Evolutionary conservation across 2,329 filamentous ascomycete genomes (phyloP), one percentile per base, ranked within the genome.

Genomic region (Ophiostoma piceae): DNA sequence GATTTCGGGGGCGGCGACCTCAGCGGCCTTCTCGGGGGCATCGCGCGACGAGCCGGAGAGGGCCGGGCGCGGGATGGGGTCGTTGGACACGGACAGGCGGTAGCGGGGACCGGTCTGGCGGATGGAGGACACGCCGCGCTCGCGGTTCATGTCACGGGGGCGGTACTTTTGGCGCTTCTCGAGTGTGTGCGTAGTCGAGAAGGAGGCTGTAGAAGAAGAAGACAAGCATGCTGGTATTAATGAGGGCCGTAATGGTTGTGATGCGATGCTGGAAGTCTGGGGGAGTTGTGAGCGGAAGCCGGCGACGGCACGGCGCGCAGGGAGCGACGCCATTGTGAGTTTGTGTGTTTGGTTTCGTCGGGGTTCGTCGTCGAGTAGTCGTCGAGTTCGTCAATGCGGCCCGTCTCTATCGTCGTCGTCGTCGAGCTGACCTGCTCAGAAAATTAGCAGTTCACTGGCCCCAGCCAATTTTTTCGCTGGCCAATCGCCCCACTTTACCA

Each of bases 61-160:
- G 29, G 88, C 86, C 7, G 95, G 94, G 76, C 86, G 84, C 0
- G 94, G 94, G 69, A 97, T 82, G 67, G 88, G 83, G 64, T 89
- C 85, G 75, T 90, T 87, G 60, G 87, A 89, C 71, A 95, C 88
- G 22, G 90, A 91, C 69, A 96, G 82, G n/a, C 85, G 87, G 77
- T 90, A 88, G 68, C 88, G 87, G 5, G 88, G 88, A 0, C 94
- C 94, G 1, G 91, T 92, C 67, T 90, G 85, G 74, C 91, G 89
- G 70, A 96, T 84, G 32, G 89, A 90, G 70, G 92, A 97, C 68
- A 97, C 87, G 64, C 93, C 94, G 72, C 95, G 90, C 72, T 87
- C 82, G 74, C 85, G 88, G 83, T 92, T 97, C 81, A 87, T 87
- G 82, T 97, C 94, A 77, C 88, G 87, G 72, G 82, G 84, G 76